phyloP scores from a whole-genome alignment of 352 stramenopile species.

The Phytophthora melonis region DNA sequence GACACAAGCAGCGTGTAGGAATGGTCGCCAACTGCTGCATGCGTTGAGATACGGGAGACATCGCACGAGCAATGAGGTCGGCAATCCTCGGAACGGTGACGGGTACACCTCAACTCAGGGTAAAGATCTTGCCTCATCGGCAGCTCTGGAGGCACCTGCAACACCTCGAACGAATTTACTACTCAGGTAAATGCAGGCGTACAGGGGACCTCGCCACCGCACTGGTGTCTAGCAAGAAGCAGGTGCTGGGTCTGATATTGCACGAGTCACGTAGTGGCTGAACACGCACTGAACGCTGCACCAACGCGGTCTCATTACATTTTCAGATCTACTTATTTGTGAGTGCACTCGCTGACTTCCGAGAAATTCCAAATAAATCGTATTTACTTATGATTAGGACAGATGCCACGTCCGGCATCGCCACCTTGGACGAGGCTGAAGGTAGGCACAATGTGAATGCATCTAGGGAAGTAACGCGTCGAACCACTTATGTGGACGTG shows the following conservation, averaged over 20 bases:
- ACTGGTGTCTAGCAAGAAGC: constrained; percentile 70
- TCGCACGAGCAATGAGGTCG: constrained; percentile 64
- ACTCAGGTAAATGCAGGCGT: constrained; percentile 72
- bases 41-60: constrained; percentile 65
- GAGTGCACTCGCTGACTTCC: too few relatives aligned
- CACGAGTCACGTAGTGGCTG: constrained; percentile 79
- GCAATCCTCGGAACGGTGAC: constrained; percentile 64
- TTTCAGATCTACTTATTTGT: too few relatives aligned
- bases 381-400: too few relatives aligned
- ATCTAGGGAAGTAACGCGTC: too few relatives aligned
- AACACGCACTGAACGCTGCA: constrained; percentile 82
- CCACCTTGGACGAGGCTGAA: too few relatives aligned
- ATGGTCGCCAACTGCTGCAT: constrained; percentile 53
- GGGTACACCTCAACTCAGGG: constrained; percentile 66
- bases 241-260: constrained; percentile 86
- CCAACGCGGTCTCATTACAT: constrained; percentile 79
- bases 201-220: constrained; percentile 57
- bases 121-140: constrained; percentile 71
- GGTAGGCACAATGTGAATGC: too few relatives aligned
- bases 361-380: too few relatives aligned
- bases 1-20: constrained; percentile 69
- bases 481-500: too few relatives aligned
- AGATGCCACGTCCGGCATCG: too few relatives aligned
- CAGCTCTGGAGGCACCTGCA: background rate
- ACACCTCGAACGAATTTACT: constrained; percentile 44